Evolutionary conservation across 116 monocot species (phyloP), one percentile per base, ranked within the genome.

Genomic region (Papilionanthe hybrid): DNA sequence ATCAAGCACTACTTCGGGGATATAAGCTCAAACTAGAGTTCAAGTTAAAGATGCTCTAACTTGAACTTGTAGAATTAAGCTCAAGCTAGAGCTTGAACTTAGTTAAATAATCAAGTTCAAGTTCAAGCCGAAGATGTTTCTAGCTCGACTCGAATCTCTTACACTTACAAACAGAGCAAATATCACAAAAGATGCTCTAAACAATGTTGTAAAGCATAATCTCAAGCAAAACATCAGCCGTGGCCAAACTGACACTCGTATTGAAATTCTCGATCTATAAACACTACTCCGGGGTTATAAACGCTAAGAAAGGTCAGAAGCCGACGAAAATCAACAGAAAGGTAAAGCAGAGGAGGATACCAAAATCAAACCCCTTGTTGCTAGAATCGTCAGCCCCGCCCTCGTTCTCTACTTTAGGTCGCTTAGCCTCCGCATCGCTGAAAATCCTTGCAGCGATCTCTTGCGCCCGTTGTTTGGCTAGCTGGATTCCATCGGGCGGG

Each of bases 351-450:
- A 55, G 4, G n/a, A 53, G 28, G 3, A 10, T 30, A 71, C 71
- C 48, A 44, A 45, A 67, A 49, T 83, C 75, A 57, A 81, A 83
- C 3, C 88, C 88, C 28, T 72, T 86, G 44, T 68, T 75, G 67
- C 60, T 27, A 29, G 74, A 68, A 32, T 75, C 80, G 66, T 81
- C 85, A 6, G 49, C 80, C 3, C 15, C 74, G 19, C 67, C 89
- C 5, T 86, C 96, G 81, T 86, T 91, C 50, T 98, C 98, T 19
- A 86, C 81, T 63, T 82, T 86, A 13, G 98, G 94, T 10, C 98
- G 85, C 89, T 98, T 98, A 4, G 98, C 89, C 77, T 94, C 92
- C 23, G 94, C 94, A 29, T 89, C 94, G 82, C 82, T 94, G 81
- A 94, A 85, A 30, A 94, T 53, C 78, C 85, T 83, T 9, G 92